A percentile compares a stretch with the other conserved stretches of the same genome.
These are phyloP conservation scores for Citrus glauca DNA, from an alignment of 345 rosid species.

Conservation along the genomic window DNA sequence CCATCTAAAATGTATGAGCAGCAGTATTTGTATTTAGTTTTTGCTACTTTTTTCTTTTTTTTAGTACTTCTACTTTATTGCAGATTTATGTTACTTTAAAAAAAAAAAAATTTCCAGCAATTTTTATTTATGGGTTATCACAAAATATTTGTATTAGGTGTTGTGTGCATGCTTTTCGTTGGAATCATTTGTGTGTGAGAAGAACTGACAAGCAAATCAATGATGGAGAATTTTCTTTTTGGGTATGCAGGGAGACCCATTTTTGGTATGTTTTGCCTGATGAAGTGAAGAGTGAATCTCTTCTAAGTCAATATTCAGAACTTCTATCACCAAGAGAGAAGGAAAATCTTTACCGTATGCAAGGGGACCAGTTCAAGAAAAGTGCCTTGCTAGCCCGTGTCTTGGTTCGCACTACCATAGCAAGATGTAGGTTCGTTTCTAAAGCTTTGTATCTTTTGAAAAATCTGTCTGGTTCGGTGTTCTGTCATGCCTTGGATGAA, in stretches of 20 bases:
- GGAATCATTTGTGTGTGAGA: background rate
- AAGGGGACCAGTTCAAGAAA: conserved; percentile 66
- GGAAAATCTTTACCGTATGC: conserved; percentile 44
- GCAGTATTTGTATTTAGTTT: background rate
- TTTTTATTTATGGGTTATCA: background rate
- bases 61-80: background rate
- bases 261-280: conserved; percentile 77
- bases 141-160: background rate
- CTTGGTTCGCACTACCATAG: conserved; percentile 82
- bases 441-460: background rate
- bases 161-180: background rate
- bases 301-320: conserved; percentile 53
- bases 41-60: background rate
- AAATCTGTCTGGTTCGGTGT: background rate
- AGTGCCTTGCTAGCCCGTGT: conserved; percentile 75
- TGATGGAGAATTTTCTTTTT: background rate
- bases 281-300: conserved; percentile 61
- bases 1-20: conserved; percentile 56
- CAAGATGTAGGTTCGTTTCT: conserved; percentile 63
- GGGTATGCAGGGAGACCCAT: conserved; percentile 68
- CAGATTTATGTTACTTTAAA: background rate
- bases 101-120: background rate
- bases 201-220: background rate
- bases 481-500: background rate
- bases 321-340: conserved; percentile 75